These are phyloP conservation scores for Nakazawaea peltata DNA, from an alignment of 805 yeast species.

Conservation along the genomic window DNA sequence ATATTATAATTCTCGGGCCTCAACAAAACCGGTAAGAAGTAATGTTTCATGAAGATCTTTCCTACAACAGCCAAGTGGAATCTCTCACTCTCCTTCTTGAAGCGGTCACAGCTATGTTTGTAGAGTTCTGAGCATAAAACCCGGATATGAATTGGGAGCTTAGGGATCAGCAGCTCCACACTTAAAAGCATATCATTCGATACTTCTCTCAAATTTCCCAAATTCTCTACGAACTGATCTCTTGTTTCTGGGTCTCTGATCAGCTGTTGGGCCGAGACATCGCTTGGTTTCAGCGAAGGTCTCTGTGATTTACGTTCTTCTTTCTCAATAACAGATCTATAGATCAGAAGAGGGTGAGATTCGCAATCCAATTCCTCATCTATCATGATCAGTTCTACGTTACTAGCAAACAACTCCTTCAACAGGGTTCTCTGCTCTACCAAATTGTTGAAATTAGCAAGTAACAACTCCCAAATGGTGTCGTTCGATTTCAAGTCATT, in stretches of 20 bases:
- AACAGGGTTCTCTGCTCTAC: slow-evolving; percentile 40
- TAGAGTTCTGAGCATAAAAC: slow-evolving; percentile 40
- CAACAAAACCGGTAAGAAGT: slow-evolving; percentile 36
- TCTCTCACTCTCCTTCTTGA: slow-evolving; percentile 52
- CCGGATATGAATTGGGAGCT: slow-evolving; percentile 50
- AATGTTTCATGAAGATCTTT: slow-evolving; percentile 48
- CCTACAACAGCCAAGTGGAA: slow-evolving; percentile 64
- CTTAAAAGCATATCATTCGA: slow-evolving; percentile 52
- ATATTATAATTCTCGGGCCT: slow-evolving; percentile 55
- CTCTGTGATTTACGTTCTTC: slow-evolving; percentile 24
- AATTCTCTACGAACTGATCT: slow-evolving; percentile 57
- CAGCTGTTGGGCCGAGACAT: slow-evolving; percentile 54
- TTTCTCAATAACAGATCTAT: slow-evolving; percentile 28
- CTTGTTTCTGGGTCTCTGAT: slow-evolving; percentile 76
- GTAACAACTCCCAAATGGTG: slow-evolving; percentile 36
- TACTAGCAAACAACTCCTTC: slow-evolving; percentile 31
- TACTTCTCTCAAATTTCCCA: slow-evolving; percentile 67
- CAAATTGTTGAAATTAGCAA: slow-evolving; percentile 35
- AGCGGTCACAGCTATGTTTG: slow-evolving; percentile 24
- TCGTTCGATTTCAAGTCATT: slow-evolving; percentile 15
- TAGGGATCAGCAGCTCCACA: slow-evolving; percentile 33
- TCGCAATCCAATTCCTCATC: slow-evolving; percentile 59
- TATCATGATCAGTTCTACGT: slow-evolving; percentile 30
- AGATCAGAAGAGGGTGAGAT: slow-evolving; percentile 66
- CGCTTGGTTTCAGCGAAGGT: slow-evolving; percentile 27